Evolutionary conservation across 2,329 filamentous ascomycete genomes (phyloP).

Genomic region (Escovopsis weberi): DNA sequence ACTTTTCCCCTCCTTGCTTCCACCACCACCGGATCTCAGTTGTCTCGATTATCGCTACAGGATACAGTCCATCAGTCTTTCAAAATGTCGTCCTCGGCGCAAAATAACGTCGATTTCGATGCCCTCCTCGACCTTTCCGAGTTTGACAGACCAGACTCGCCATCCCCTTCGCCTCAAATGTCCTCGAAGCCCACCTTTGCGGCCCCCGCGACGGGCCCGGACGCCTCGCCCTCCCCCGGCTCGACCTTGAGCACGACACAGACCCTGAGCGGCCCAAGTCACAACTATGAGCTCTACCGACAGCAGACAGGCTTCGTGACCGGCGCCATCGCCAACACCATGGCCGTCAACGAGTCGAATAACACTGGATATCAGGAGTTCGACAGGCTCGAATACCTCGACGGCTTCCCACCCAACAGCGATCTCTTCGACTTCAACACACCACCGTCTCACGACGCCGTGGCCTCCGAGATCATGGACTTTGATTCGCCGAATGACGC

Average conservation of each 20-base stretch:
- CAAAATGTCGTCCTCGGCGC: slow-evolving; percentile 26
- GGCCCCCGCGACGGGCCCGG: slow-evolving; percentile 35
- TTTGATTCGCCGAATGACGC: slow-evolving; percentile 33
- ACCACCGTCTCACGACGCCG: slow-evolving; percentile 43
- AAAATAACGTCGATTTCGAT: slow-evolving; percentile 38
- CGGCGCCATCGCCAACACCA: slow-evolving; percentile 65
- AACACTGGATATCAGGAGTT: slow-evolving; percentile 38
- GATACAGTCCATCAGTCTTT: not conserved
- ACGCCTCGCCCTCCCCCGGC: slow-evolving; percentile 25
- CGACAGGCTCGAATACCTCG: slow-evolving; percentile 35
- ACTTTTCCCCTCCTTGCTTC: no score
- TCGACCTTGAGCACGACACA: slow-evolving; percentile 42
- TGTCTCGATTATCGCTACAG: no score
- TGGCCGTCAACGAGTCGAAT: slow-evolving; percentile 56
- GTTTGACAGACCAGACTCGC: slow-evolving; percentile 51
- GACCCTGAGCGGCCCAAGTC: slow-evolving; percentile 66
- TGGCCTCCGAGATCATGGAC: slow-evolving; percentile 49
- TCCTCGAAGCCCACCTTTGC: slow-evolving; percentile 40
- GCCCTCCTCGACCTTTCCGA: slow-evolving; percentile 45
- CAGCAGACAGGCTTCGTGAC: slow-evolving; percentile 89
- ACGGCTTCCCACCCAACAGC: slow-evolving; percentile 45
- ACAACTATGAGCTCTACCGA: slow-evolving; percentile 89
- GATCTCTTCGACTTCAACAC: slow-evolving; percentile 62
- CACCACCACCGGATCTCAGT: no score
- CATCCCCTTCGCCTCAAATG: slow-evolving; percentile 40